Evolutionary conservation across 352 stramenopile genomes (phyloP).

Genomic region (Globisporangium cystogenes): DNA sequence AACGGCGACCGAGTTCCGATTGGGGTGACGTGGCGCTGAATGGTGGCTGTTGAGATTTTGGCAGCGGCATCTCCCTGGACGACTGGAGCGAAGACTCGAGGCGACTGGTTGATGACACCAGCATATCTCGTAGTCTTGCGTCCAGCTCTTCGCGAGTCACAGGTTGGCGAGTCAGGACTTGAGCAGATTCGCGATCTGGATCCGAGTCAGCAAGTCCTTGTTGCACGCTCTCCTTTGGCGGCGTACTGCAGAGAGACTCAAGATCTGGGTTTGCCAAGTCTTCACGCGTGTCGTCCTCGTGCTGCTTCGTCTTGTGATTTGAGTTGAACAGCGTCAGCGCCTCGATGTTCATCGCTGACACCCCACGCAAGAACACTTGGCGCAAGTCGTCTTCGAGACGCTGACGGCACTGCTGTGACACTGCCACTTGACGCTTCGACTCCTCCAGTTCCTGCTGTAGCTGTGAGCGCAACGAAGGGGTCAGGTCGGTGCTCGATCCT

Average conservation of each 20-base stretch:
- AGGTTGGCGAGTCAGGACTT: conserved; percentile 4
- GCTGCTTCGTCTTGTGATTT: conserved; percentile 26
- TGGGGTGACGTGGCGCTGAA: neutral
- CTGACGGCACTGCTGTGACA: conserved; percentile 34
- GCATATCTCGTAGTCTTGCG: conserved; percentile 4
- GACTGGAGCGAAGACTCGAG: conserved; percentile 6
- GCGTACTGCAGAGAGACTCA: neutral
- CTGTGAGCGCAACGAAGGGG: conserved; percentile 1
- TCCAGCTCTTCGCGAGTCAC: conserved; percentile 8
- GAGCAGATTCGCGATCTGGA: neutral
- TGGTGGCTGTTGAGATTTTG: neutral
- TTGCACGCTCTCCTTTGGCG: neutral
- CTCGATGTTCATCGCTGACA: conserved; percentile 80
- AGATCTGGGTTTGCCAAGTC: neutral
- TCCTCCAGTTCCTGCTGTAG: conserved; percentile 39
- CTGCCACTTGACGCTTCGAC: conserved; percentile 21
- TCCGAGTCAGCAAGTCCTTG: neutral
- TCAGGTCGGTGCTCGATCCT: neutral
- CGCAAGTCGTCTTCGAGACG: conserved; percentile 58
- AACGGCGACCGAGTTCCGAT: neutral
- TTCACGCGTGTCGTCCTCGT: conserved; percentile 3
- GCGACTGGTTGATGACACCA: conserved; percentile 9
- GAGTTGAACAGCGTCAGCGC: conserved; percentile 54
- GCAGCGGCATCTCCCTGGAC: neutral
- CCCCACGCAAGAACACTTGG: conserved; percentile 58